Evolutionary conservation across 306 rosid species (phyloP), one percentile per base, ranked within the genome.

Genomic region (Morella rubra): DNA sequence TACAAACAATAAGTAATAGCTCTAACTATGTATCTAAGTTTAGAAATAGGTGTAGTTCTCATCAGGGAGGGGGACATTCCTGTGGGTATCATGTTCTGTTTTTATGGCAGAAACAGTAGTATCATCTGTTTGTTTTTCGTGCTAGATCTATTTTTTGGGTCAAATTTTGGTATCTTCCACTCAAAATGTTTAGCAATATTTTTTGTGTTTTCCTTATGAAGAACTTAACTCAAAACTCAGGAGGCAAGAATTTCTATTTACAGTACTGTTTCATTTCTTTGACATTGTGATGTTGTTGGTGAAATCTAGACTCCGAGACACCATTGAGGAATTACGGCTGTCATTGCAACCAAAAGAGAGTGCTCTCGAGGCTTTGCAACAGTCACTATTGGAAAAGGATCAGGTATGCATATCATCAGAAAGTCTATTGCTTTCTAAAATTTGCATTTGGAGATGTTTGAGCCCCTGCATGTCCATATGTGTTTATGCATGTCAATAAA

Each of bases 341-440:
- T 90, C 96, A 46, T 61, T 96, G 84, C 89, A 91, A 81, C 99
- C 99, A 60, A 96, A 91, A 83, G 98, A 96, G 86, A 86, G 80
- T 77, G 98, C 96, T 69, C 44, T 96, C 14, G 98, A 91, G 84
- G 86, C 86, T 75, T 85, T 92, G 89, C 97, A 91, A 72, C 92
- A 82, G 54, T 88, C 96, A 67, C 88, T 91, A 74, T 76, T 79
- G 41, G 99, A 96, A 87, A 92, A 91, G 91, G 99, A 96, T 61
- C 99, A 92, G 96, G 99, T 92, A 80, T 42, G 77, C 74, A 67
- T 74, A 51, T 54, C 44, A 64, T 72, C 9, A 44, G 58, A 6
- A 66, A 15, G 37, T 12, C 59, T 69, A 49, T 64, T 20, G 59
- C 16, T 68, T 81, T n/a, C 44, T 14, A 47, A 72, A 81, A 51